Evolutionary conservation across 257 asterid species (phyloP).

Genomic region (Fraxinus quadrangulata): DNA sequence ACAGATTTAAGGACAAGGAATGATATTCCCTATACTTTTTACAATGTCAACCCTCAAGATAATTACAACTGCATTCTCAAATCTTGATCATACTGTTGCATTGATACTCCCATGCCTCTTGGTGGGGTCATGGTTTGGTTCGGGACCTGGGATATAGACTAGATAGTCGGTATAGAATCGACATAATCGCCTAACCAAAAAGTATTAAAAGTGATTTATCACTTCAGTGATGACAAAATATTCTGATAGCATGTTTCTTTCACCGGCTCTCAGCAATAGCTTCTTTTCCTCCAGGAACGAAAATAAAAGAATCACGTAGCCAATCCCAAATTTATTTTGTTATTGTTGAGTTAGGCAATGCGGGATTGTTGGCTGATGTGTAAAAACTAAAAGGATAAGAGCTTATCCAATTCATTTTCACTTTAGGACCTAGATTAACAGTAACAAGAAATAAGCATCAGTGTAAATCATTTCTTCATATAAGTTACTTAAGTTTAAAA

Average conservation of each 20-base stretch:
- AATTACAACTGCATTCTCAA: not conserved
- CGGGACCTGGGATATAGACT: not conserved
- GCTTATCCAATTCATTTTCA: constrained; percentile 45
- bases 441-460: constrained; percentile 16
- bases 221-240: not conserved
- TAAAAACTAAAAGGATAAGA: constrained; percentile 39
- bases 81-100: not conserved
- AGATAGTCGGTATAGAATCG: not conserved
- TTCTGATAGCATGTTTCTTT: not conserved
- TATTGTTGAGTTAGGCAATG: constrained; percentile 29
- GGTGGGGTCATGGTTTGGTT: not conserved
- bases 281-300: constrained; percentile 2
- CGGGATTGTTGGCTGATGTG: constrained; percentile 55
- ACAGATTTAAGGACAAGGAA: constrained; percentile 6
- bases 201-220: not conserved
- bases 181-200: not conserved
- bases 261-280: not conserved
- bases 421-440: constrained; percentile 31
- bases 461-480: not conserved
- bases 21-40: constrained; percentile 24
- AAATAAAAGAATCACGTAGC: not conserved
- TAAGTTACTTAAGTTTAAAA: not conserved
- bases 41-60: constrained; percentile 27
- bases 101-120: not conserved
- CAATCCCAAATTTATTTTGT: constrained; percentile 26